Conservation (phyloP, 176 grass and related monocot species). For the Carex pumila region DNA sequence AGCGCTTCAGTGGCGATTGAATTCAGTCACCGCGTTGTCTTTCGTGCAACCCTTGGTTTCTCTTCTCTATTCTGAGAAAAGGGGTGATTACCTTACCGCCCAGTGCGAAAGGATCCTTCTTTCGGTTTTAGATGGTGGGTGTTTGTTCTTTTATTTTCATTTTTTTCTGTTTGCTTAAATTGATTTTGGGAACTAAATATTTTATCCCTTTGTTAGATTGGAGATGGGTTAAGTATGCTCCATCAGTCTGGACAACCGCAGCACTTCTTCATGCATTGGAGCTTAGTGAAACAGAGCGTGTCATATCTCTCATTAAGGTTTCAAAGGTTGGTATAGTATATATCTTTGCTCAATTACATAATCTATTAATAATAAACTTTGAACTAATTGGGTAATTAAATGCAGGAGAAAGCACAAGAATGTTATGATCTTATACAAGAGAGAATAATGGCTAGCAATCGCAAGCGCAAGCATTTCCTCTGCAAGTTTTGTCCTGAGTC, state of each 20-base stretch:
- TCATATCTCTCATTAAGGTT: slow-evolving; percentile 23
- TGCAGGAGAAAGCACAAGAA: slow-evolving; percentile 48
- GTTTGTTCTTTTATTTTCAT: not conserved
- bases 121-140: slow-evolving; percentile 46
- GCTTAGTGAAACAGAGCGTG: not conserved
- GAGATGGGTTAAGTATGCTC: slow-evolving; percentile 60
- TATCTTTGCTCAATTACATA: not conserved
- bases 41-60: slow-evolving; percentile 53
- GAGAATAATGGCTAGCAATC: not conserved
- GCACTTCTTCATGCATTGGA: slow-evolving; percentile 36
- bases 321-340: slow-evolving; percentile 21
- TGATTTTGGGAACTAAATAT: not conserved
- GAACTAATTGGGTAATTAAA: not conserved
- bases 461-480: slow-evolving; percentile 26
- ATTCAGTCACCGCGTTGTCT: slow-evolving; percentile 65
- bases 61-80: not conserved
- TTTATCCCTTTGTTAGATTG: slow-evolving; percentile 37
- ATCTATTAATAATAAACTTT: not conserved
- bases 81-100: not conserved
- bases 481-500: slow-evolving; percentile 21
- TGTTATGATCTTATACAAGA: slow-evolving; percentile 52
- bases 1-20: slow-evolving; percentile 59
- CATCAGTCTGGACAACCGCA: slow-evolving; percentile 73
- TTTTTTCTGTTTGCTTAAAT: not conserved
- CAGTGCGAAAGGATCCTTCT: slow-evolving; percentile 44